A percentile compares a stretch with the other conserved stretches of the same genome.
Evolutionary conservation across 2,329 filamentous ascomycete genomes (phyloP).

Genomic region (Fusarium oxysporum): DNA sequence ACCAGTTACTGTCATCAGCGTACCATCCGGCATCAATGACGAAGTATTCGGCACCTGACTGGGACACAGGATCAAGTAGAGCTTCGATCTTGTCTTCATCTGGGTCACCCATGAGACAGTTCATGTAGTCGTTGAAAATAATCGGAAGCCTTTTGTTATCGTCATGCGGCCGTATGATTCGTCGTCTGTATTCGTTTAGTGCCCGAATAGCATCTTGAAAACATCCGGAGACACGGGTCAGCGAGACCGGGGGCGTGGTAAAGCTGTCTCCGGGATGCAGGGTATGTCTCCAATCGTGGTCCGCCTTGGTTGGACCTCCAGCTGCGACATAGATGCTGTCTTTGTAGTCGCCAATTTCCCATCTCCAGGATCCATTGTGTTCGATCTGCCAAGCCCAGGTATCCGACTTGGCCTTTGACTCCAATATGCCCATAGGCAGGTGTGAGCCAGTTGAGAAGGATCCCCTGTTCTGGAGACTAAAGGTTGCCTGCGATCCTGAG

Average conservation of each 20-base stretch:
- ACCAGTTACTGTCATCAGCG: slow-evolving; percentile 51
- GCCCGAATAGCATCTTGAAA: slow-evolving; percentile 42
- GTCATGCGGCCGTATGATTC: slow-evolving; percentile 44
- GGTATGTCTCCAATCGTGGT: slow-evolving; percentile 46
- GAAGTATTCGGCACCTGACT: slow-evolving; percentile 51
- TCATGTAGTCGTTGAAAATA: slow-evolving; percentile 56
- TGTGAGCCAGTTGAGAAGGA: slow-evolving; percentile 46
- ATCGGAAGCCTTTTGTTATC: slow-evolving; percentile 48
- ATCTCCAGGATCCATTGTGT: slow-evolving; percentile 51
- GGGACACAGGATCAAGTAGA: slow-evolving; percentile 46
- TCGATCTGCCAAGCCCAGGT: slow-evolving; percentile 52
- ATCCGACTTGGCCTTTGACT: slow-evolving; percentile 41
- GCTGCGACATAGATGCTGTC: slow-evolving; percentile 49
- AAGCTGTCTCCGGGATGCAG: slow-evolving; percentile 43
- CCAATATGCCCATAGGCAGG: slow-evolving; percentile 46
- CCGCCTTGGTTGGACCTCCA: slow-evolving; percentile 42
- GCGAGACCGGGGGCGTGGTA: slow-evolving; percentile 40
- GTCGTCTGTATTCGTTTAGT: slow-evolving; percentile 48
- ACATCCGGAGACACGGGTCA: slow-evolving; percentile 40
- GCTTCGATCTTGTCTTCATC: slow-evolving; percentile 49
- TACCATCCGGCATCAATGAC: slow-evolving; percentile 54
- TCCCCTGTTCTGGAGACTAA: slow-evolving; percentile 42
- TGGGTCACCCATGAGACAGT: slow-evolving; percentile 53
- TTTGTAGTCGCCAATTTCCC: slow-evolving; percentile 52
- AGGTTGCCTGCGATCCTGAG: background rate